Conservation (phyloP, 805 yeast genomes). For the Scheffersomyces spartinae region DNA sequence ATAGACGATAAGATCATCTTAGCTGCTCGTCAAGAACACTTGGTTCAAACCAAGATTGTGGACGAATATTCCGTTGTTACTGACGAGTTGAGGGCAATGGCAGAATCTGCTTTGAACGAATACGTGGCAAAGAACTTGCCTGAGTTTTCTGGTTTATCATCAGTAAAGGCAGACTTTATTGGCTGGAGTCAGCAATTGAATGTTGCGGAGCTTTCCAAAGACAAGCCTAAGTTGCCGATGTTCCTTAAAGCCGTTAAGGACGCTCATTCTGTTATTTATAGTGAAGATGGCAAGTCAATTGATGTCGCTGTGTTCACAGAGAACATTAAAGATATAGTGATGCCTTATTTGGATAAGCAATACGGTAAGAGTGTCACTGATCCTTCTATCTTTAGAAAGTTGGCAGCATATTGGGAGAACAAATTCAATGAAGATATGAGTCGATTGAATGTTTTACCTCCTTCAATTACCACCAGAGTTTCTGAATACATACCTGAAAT, state of each 20-base stretch:
- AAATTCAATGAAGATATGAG: conserved; percentile 81
- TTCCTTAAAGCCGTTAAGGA: conserved; percentile 48
- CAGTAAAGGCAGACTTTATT: conserved; percentile 24
- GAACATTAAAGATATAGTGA: conserved; percentile 61
- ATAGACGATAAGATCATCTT: conserved; percentile 94
- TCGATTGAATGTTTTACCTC: conserved; percentile 70
- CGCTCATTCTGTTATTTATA: conserved; percentile 38
- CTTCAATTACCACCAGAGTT: conserved; percentile 84
- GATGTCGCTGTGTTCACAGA: conserved; percentile 30
- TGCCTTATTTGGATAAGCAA: conserved; percentile 59
- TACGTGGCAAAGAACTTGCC: conserved; percentile 49
- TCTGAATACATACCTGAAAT: conserved; percentile 94
- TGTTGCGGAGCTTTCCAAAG: conserved; percentile 34
- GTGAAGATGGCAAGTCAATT: conserved; percentile 8
- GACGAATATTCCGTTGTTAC: conserved; percentile 16
- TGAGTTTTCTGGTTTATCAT: conserved; percentile 16
- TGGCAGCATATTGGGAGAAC: conserved; percentile 85
- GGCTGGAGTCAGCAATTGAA: conserved; percentile 44
- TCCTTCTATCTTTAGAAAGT: conserved; percentile 67
- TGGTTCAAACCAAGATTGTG: conserved; percentile 51
- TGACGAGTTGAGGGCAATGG: conserved; percentile 24
- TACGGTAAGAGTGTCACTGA: conserved; percentile 72
- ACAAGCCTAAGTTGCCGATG: conserved; percentile 83
- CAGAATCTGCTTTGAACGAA: conserved; percentile 30
- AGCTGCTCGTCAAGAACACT: conserved; percentile 82